These are phyloP conservation scores for Colletotrichum sp. DNA, from an alignment of 2,329 filamentous ascomycete species.

Conservation along the genomic window DNA sequence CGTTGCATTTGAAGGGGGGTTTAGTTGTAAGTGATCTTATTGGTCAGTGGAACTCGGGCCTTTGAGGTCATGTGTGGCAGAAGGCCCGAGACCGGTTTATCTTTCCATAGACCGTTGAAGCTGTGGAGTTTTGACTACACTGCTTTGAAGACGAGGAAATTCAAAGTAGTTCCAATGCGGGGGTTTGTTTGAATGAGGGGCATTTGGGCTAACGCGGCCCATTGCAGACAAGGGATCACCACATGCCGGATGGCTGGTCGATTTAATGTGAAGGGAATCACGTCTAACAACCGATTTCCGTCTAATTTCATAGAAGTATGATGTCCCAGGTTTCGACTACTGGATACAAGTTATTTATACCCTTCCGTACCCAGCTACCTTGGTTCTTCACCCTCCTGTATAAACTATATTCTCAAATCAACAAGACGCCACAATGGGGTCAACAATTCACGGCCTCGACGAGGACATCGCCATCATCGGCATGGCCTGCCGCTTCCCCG, in stretches of 20 bases:
- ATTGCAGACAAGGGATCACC: not conserved
- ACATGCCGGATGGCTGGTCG: not conserved
- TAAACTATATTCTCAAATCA: not conserved
- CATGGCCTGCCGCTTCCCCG: slow-evolving; percentile 46
- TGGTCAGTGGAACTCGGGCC: not conserved
- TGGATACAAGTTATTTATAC: not conserved
- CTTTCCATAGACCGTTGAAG: not conserved
- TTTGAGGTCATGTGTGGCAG: not conserved
- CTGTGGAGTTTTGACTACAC: not conserved
- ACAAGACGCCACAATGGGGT: not conserved
- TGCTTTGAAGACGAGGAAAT: not conserved
- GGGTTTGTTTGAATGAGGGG: not conserved
- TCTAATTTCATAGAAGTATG: not conserved
- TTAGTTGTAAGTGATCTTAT: not conserved
- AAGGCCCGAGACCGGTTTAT: not conserved
- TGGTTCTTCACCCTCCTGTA: not conserved
- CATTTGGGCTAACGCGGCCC: not conserved
- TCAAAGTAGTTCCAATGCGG: not conserved
- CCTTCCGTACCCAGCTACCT: not conserved
- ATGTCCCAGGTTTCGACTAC: not conserved
- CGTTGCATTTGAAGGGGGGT: not conserved
- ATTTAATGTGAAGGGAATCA: not conserved
- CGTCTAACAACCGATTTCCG: not conserved
- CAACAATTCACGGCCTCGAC: not conserved
- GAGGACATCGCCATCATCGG: slow-evolving; percentile 45